Conservation (phyloP, 768 basidiomycete species). For the Kwoniella dendrophila region DNA sequence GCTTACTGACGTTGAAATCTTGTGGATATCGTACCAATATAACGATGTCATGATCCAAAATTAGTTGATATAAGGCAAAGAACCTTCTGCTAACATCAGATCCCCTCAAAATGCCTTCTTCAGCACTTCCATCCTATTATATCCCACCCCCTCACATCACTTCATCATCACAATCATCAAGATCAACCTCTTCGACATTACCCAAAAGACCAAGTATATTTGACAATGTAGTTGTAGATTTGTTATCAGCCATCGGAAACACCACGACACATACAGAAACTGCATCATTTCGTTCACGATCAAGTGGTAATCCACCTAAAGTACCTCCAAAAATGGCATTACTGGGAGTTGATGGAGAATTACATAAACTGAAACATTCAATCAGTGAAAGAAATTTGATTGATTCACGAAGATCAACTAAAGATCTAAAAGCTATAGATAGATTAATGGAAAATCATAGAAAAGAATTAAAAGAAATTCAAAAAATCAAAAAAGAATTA, state of each 20-base stretch:
- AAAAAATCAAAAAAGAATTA: background rate
- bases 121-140: background rate
- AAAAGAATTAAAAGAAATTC: background rate
- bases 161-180: background rate
- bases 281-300: background rate
- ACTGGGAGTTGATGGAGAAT: background rate
- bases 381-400: background rate
- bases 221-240: background rate
- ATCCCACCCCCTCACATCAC: background rate
- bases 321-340: slow-evolving; percentile 1
- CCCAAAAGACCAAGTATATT: background rate
- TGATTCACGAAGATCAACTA: background rate
- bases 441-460: background rate
- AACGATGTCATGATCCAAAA: background rate
- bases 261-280: background rate
- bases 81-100: background rate
- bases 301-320: background rate
- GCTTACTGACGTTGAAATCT: too few species aligned
- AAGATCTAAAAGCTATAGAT: background rate
- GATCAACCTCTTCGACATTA: background rate
- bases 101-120: background rate
- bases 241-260: background rate
- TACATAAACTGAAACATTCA: background rate
- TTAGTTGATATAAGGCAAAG: background rate
- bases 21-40: background rate